phyloP scores from a whole-genome alignment of 2,329 filamentous ascomycete genomes.

The Colletotrichum graminicola region DNA sequence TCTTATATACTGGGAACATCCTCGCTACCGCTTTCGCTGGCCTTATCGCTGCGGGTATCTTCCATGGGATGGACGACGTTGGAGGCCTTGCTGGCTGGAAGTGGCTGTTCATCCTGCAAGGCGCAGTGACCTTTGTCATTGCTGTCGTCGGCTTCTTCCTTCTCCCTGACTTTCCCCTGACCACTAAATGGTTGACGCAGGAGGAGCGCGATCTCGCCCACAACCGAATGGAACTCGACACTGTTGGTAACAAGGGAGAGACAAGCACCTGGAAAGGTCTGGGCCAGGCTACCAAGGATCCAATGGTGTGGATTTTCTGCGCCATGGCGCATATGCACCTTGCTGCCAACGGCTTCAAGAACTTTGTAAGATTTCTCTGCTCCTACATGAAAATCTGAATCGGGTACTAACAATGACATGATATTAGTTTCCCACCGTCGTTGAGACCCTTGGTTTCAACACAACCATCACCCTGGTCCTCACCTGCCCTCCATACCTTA shows the following conservation, averaged over 20 bases:
- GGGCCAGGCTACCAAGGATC: slow-evolving; percentile 55
- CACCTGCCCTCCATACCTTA: slow-evolving; percentile 53
- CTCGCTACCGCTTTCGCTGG: slow-evolving; percentile 78
- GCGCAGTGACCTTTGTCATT: slow-evolving; percentile 51
- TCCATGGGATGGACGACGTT: slow-evolving; percentile 63
- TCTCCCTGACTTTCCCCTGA: slow-evolving; percentile 44
- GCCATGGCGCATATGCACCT: slow-evolving; percentile 65
- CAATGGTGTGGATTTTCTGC: slow-evolving; percentile 60
- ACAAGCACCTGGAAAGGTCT: slow-evolving; percentile 45
- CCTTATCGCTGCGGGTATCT: slow-evolving; percentile 73
- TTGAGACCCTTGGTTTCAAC: slow-evolving; percentile 61
- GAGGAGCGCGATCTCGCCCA: slow-evolving; percentile 43
- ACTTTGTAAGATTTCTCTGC: slow-evolving; percentile 46
- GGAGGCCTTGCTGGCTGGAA: slow-evolving; percentile 55
- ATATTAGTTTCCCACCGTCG: slow-evolving; percentile 56
- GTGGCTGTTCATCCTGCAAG: slow-evolving; percentile 59
- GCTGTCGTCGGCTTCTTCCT: slow-evolving; percentile 42
- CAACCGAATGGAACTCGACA: slow-evolving; percentile 46
- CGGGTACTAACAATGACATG: neutral
- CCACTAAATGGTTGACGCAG: slow-evolving; percentile 44
- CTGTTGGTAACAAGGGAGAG: slow-evolving; percentile 45
- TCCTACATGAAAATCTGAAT: fast-evolving
- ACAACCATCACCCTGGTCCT: slow-evolving; percentile 62
- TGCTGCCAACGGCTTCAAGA: slow-evolving; percentile 60
- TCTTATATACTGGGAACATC: slow-evolving; percentile 70